phyloP scores from a whole-genome alignment of 2,329 filamentous ascomycete species.

The Xylariaceae sp. region DNA sequence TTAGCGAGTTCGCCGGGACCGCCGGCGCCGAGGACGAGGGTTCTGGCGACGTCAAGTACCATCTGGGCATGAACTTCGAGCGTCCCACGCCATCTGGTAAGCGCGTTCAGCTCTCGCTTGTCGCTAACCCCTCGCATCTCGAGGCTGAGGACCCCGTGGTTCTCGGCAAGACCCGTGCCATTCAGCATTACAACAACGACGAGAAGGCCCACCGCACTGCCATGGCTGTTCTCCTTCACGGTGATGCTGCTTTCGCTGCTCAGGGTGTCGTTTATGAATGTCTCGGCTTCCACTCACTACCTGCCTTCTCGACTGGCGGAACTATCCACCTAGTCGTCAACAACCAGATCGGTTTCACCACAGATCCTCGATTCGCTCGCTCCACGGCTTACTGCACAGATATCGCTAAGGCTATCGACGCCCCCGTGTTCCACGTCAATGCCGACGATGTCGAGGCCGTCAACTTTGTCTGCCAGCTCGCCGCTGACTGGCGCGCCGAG shows the following conservation, averaged over 20 bases:
- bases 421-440: conserved; percentile 98
- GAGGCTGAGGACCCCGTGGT: conserved; percentile 98
- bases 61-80: conserved; percentile 99
- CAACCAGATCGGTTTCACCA: conserved; percentile 99
- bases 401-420: conserved; percentile 97
- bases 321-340: conserved; percentile 97
- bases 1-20: conserved; percentile 93
- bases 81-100: conserved; percentile 96
- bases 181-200: conserved; percentile 98
- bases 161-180: conserved; percentile 93
- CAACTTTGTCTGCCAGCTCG: conserved; percentile 96
- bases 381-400: conserved; percentile 99
- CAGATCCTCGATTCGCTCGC: conserved; percentile 92
- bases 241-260: conserved; percentile 93
- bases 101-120: conserved; percentile 97
- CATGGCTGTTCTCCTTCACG: conserved; percentile 94
- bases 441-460: conserved; percentile 97
- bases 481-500: conserved; percentile 95
- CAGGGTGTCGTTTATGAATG: conserved; percentile 99
- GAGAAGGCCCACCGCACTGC: conserved; percentile 83
- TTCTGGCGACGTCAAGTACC: conserved; percentile 98
- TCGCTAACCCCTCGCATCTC: conserved; percentile 96
- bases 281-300: conserved; percentile 93
- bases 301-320: conserved; percentile 93
- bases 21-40: conserved; percentile 88